These are phyloP conservation scores for Pythium rhizo-oryzae DNA, from an alignment of 352 stramenopile species.

Conservation along the genomic window DNA sequence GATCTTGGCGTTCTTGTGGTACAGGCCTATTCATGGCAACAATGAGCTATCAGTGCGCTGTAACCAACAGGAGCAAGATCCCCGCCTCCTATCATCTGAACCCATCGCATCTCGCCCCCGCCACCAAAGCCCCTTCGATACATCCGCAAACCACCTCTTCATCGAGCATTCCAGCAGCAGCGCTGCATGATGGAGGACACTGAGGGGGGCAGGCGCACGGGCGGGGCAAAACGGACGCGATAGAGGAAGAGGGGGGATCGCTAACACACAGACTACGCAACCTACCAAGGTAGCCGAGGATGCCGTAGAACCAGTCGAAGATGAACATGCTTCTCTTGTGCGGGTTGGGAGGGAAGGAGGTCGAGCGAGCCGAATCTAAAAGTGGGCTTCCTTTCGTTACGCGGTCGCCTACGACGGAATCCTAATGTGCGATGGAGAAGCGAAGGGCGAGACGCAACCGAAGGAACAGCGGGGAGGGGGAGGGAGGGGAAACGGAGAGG, in stretches of 20 bases:
- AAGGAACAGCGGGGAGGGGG: constrained; percentile 11
- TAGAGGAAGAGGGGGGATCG: neutral
- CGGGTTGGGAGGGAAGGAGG: constrained; percentile 1
- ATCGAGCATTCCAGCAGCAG: no score
- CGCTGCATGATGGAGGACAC: neutral
- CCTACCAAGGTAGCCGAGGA: constrained; percentile 93
- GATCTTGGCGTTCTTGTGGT: constrained; percentile 99
- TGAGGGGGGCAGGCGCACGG: neutral
- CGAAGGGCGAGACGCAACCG: constrained; percentile 6
- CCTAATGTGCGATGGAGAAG: constrained; percentile 28
- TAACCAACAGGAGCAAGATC: neutral
- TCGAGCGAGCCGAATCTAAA: constrained; percentile 26
- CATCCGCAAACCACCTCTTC: no score
- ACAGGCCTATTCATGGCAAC: constrained; percentile 90
- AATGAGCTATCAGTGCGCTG: neutral
- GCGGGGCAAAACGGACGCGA: neutral
- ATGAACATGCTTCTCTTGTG: constrained; percentile 83
- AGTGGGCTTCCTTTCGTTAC: constrained; percentile 25
- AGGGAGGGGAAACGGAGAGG: constrained; percentile 13
- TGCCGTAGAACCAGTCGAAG: constrained; percentile 96
- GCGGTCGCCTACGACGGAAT: constrained; percentile 16
- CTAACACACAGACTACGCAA: constrained; percentile 3
- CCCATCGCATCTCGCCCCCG: neutral
- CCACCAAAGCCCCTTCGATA: neutral
- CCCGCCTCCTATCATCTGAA: neutral